phyloP scores from a whole-genome alignment of 2,329 filamentous ascomycete species.

The Gremmenia infestans region DNA sequence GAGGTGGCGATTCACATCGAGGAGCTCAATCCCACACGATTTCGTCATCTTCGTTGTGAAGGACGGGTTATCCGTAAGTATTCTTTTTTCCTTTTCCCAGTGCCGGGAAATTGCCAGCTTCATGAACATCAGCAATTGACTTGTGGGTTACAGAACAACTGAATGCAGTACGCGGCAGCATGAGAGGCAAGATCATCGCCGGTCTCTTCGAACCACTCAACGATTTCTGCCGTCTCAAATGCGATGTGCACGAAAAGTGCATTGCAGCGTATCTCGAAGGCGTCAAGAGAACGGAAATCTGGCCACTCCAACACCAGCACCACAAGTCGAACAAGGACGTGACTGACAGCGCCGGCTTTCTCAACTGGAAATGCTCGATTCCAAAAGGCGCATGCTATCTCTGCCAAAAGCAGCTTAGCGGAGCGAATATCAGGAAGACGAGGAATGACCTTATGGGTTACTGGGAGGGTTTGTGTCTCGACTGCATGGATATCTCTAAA shows the following conservation, averaged over 20 bases:
- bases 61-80: background rate
- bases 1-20: background rate
- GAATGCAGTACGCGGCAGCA: slow-evolving; percentile 1
- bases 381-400: background rate
- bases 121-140: background rate
- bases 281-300: background rate
- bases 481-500: slow-evolving; percentile 4
- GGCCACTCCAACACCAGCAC: slow-evolving; percentile 1
- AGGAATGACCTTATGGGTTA: background rate
- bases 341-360: background rate
- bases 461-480: slow-evolving; percentile 8
- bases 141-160: slow-evolving; percentile 1
- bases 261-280: background rate
- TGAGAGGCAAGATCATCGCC: slow-evolving; percentile 1
- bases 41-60: background rate
- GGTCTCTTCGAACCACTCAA: slow-evolving; percentile 3
- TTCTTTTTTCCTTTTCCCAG: too few species aligned
- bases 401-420: background rate
- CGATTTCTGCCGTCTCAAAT: background rate
- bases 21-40: slow-evolving; percentile 3
- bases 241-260: background rate
- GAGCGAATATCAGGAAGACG: background rate
- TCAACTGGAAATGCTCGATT: slow-evolving; percentile 1
- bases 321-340: slow-evolving; percentile 3
- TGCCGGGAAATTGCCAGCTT: too few species aligned